These are phyloP conservation scores for Acanthochlamys bracteata DNA, from an alignment of 106 monocot species.

Conservation along the genomic window DNA sequence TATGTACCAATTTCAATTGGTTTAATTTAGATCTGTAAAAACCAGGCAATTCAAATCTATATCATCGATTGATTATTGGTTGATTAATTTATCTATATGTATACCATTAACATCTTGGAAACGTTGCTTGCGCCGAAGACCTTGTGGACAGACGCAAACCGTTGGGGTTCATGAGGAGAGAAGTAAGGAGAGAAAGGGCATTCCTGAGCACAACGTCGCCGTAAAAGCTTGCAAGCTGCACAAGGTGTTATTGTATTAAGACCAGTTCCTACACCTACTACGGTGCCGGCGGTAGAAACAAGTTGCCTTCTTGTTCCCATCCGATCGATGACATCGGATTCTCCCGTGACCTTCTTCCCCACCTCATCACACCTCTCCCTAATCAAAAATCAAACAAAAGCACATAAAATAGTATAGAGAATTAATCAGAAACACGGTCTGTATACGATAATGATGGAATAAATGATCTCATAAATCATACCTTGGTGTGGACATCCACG, in stretches of 20 bases:
- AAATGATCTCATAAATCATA: constrained; percentile 10
- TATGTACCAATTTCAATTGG: neutral
- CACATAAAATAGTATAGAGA: neutral
- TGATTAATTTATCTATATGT: neutral
- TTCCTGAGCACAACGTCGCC: constrained; percentile 84
- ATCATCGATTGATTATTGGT: neutral
- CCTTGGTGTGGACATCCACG: constrained; percentile 79
- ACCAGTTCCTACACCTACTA: constrained; percentile 5
- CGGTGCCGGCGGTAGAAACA: constrained; percentile 31
- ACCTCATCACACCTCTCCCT: constrained; percentile 58
- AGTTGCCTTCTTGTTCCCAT: constrained; percentile 10
- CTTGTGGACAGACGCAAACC: constrained; percentile 88
- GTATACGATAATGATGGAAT: neutral
- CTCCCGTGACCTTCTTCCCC: constrained; percentile 65
- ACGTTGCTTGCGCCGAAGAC: constrained; percentile 98
- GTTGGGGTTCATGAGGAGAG: constrained; percentile 92
- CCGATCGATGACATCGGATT: constrained; percentile 33
- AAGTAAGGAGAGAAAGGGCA: constrained; percentile 98
- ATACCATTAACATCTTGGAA: constrained; percentile 94
- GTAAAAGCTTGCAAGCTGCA: constrained; percentile 83
- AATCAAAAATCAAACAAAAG: neutral
- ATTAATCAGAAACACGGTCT: neutral
- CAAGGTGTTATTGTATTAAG: constrained; percentile 83
- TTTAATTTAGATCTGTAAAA: neutral
- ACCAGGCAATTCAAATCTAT: neutral